Base-by-base conservation (phyloP, 1,284 basidiomycete genomes). In the Moesziomyces aphidis region DNA sequence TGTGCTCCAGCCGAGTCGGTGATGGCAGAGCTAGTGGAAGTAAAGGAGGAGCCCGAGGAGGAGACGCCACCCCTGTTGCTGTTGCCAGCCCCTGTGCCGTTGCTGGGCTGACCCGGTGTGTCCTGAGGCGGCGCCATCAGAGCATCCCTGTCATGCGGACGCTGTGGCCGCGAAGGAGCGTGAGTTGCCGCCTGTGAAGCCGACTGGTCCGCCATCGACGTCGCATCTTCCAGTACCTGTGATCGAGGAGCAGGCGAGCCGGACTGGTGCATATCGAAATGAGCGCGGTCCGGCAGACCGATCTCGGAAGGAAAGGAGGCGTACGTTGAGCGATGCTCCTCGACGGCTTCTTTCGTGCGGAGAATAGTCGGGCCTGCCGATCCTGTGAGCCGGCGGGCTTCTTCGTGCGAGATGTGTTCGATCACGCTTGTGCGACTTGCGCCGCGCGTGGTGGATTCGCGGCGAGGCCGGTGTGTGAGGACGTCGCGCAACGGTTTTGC, bases 371-470 rank as follows among this genome's bases (percentile, higher is more conserved):
- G 71, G 0, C 71, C 65, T 2, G 54, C 26, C 19, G 9, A 55
- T 17, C 61, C 61, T 2, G 65, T 73, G 34, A 55, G 13, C n/a
- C 55, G 56, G 31, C 55, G 71, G 5, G 61, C 71, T 28, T 74
- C 54, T 11, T 74, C 53, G 56, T 61, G 58, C 7, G 72, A 74
- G 21, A 70, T 51, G 39, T 74, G 72, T 36, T 74, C 58, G 44
- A 74, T 74, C 42, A 69, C 59, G 26, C 71, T 67, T 22, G 45
- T 49, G 22, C 55, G 70, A 42, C 49, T 47, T 4, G 60, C 60
- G 11, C 49, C 47, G 19, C 42, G 15, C 31, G 46, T 52, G 51
- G 22, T 58, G 3, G 54, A 61, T 5, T 56, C 54, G 22, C 52
- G 61, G 26, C 64, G 70, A 4, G 60, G 22, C 5, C 64, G 60